Evolutionary conservation across 768 basidiomycete genomes (phyloP).

Genomic region (Tulasnella sp.): DNA sequence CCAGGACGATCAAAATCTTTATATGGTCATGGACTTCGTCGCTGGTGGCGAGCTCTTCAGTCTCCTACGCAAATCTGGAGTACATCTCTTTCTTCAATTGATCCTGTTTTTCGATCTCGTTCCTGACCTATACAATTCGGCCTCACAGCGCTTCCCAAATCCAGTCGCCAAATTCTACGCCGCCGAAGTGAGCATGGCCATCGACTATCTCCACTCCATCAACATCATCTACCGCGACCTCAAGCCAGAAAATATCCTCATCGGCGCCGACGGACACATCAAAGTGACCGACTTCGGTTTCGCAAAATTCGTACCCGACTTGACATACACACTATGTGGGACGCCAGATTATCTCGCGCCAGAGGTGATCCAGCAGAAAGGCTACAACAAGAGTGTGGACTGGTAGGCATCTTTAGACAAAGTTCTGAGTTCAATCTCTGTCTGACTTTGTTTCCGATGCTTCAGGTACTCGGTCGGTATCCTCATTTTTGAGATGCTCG

Average conservation of each 20-base stretch:
- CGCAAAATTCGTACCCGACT: slow-evolving; percentile 75
- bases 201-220: slow-evolving; percentile 75
- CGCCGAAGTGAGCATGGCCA: slow-evolving; percentile 85
- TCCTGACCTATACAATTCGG: slow-evolving; percentile 7
- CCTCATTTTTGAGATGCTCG: slow-evolving; percentile 95
- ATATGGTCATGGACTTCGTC: slow-evolving; percentile 97
- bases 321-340: slow-evolving; percentile 92
- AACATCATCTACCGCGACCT: slow-evolving; percentile 96
- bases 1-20: slow-evolving; percentile 84
- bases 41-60: slow-evolving; percentile 97
- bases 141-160: slow-evolving; percentile 74
- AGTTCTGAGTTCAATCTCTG: not conserved
- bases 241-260: slow-evolving; percentile 92
- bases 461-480: slow-evolving; percentile 79
- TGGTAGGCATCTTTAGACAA: slow-evolving; percentile 37
- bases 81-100: slow-evolving; percentile 28
- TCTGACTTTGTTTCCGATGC: not conserved
- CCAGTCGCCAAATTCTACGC: slow-evolving; percentile 98
- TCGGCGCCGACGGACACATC: slow-evolving; percentile 91
- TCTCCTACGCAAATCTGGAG: slow-evolving; percentile 79
- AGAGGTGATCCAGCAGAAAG: slow-evolving; percentile 37
- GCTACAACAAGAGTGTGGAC: slow-evolving; percentile 94
- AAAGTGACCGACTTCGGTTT: slow-evolving; percentile 97
- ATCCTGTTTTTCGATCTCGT: not conserved
- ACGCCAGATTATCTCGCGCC: slow-evolving; percentile 97